Conservation (phyloP, 1,139 yeast genomes). For the Candida albicans region DNA sequence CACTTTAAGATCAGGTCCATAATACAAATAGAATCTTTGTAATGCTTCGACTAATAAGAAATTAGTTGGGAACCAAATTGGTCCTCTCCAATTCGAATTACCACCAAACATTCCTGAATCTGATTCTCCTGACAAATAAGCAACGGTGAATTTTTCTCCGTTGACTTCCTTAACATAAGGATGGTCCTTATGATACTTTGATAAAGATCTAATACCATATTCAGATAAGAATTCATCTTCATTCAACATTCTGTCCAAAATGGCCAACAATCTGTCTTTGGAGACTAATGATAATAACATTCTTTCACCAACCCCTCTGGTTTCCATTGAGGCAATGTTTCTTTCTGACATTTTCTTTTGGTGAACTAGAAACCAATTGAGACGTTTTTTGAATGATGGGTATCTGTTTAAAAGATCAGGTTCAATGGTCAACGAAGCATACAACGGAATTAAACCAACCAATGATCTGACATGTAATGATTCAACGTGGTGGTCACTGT, state of each 20-base stretch:
- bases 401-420: slow-evolving; percentile 78
- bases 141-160: slow-evolving; percentile 72
- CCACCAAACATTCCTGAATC: slow-evolving; percentile 97
- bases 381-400: slow-evolving; percentile 82
- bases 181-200: slow-evolving; percentile 82
- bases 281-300: slow-evolving; percentile 78
- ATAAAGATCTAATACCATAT: slow-evolving; percentile 86
- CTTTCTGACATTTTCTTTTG: slow-evolving; percentile 74
- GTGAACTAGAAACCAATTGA: slow-evolving; percentile 83
- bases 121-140: slow-evolving; percentile 89
- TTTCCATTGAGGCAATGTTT: slow-evolving; percentile 85
- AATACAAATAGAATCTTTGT: slow-evolving; percentile 86
- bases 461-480: slow-evolving; percentile 85
- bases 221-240: slow-evolving; percentile 85
- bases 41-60: slow-evolving; percentile 85
- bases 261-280: slow-evolving; percentile 75
- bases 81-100: slow-evolving; percentile 97
- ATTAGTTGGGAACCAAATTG: slow-evolving; percentile 97
- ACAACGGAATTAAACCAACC: slow-evolving; percentile 90
- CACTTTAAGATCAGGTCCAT: slow-evolving; percentile 82
- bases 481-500: slow-evolving; percentile 72
- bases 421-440: slow-evolving; percentile 87
- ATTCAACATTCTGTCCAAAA: slow-evolving; percentile 80
- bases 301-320: slow-evolving; percentile 86
- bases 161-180: slow-evolving; percentile 88